Conservation (phyloP, 352 stramenopile species). For the Globisporangium abappressorium region DNA sequence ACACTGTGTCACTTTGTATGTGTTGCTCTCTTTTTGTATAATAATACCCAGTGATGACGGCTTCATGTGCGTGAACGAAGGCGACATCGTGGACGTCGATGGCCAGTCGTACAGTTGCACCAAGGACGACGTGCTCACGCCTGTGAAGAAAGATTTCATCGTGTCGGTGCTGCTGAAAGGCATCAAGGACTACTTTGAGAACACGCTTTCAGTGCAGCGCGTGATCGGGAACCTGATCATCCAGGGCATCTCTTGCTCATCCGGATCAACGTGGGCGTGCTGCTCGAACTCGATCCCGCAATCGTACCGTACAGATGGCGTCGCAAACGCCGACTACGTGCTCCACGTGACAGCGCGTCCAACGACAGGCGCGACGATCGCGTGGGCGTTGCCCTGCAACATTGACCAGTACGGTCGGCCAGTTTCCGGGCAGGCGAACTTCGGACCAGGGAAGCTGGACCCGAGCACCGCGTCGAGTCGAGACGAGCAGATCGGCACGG, state of each 20-base stretch:
- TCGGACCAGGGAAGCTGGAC: constrained; percentile 61
- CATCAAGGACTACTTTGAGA: constrained; percentile 59
- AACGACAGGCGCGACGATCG: constrained; percentile 65
- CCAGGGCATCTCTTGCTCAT: constrained; percentile 42
- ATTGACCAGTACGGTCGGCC: constrained; percentile 73
- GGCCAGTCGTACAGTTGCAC: constrained; percentile 49
- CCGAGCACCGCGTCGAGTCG: constrained; percentile 38
- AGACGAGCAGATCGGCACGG: constrained; percentile 66
- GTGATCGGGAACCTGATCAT: constrained; percentile 68
- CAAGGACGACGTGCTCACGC: constrained; percentile 53
- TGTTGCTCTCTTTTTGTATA: not conserved
- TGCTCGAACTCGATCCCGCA: constrained; percentile 46
- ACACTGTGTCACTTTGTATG: not conserved
- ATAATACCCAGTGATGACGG: constrained; percentile 43
- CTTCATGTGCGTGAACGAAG: constrained; percentile 50
- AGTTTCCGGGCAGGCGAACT: constrained; percentile 83
- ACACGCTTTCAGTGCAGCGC: constrained; percentile 59
- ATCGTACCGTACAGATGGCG: constrained; percentile 43
- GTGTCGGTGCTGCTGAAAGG: constrained; percentile 61
- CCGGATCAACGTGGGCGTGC: constrained; percentile 57
- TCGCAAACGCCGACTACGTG: constrained; percentile 71
- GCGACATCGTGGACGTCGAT: constrained; percentile 51
- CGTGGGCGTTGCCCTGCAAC: constrained; percentile 80
- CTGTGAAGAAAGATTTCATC: constrained; percentile 68
- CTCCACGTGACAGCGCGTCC: constrained; percentile 75